Conservation (phyloP, 176 grass and related monocot species). For the Lolium perenne region DNA sequence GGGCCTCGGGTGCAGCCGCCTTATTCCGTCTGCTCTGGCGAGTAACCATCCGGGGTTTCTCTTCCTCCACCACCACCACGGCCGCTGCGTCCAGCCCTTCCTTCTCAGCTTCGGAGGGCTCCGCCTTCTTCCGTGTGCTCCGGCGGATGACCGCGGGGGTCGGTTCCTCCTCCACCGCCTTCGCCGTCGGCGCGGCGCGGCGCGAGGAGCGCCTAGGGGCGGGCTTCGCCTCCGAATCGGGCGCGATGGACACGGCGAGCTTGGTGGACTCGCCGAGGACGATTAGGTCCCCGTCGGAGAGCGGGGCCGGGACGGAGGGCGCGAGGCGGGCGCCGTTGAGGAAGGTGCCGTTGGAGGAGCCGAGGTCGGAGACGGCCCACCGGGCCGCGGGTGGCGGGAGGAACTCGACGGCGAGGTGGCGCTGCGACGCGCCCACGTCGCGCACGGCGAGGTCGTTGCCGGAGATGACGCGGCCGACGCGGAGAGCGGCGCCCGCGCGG, state of each 20-base stretch:
- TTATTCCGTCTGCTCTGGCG: conserved; percentile 28
- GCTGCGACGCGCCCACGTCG: conserved; percentile 78
- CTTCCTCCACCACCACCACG: not conserved
- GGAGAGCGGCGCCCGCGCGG: conserved; percentile 38
- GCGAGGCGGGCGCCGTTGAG: conserved; percentile 57
- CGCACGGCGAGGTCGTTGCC: conserved; percentile 75
- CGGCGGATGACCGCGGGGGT: conserved; percentile 5
- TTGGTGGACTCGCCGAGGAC: conserved; percentile 67
- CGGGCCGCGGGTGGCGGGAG: conserved; percentile 45
- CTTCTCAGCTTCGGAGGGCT: not conserved
- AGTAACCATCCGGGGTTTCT: not conserved
- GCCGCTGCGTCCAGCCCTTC: conserved; percentile 32
- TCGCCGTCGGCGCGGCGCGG: not conserved
- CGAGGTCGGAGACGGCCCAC: conserved; percentile 76
- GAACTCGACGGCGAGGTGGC: conserved; percentile 71
- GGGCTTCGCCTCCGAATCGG: conserved; percentile 19
- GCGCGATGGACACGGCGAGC: conserved; percentile 59
- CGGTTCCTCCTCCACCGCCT: conserved; percentile 14
- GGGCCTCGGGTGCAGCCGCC: not conserved
- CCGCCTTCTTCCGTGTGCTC: conserved; percentile 40
- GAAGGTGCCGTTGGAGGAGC: conserved; percentile 82
- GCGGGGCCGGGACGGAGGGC: conserved; percentile 47
- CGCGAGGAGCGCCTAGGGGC: conserved; percentile 42
- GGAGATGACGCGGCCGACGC: conserved; percentile 66
- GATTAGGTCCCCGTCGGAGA: conserved; percentile 69